Evolutionary conservation across 805 yeast species (phyloP), one percentile per base, ranked within the genome.

Genomic region (Peterozyma toletana): DNA sequence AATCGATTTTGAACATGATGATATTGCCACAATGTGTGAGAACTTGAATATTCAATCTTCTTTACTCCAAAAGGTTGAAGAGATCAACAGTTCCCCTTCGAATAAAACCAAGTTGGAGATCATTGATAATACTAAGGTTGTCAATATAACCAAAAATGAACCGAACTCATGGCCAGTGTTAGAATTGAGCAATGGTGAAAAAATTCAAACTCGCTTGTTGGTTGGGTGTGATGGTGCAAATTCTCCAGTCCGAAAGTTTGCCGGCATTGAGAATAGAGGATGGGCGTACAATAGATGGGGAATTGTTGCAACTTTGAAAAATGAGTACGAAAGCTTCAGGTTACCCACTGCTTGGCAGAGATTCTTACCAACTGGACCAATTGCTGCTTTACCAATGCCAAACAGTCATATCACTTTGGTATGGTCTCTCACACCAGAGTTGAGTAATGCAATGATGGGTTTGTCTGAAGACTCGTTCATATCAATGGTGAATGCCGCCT

Each of bases 211-310:
- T 0, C 71, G 96, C 43, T 68, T 90, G n/a, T 67, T 90, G 16
- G 78, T 93, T 13, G 99, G 99, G 9, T 96, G 96, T 35, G 99
- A 93, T 60, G 99, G 99, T 1, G 88, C 80, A 60, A 87, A 89
- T 60, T 89, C 97, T 1, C 96, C 97, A 0, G 98, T 86, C 5
- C 74, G 97, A 39, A 71, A 75, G 49, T 90, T 75, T 56, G 83
- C 97, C 0, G 80, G 77, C 2, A 89, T 93, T 44, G 82, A 80
- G 56, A 78, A 95, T 2, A 73, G 96, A 39, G 99, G 99, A 13
- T 93, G 98, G 98, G 77, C 76, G 40, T 93, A 93, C 63, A 71
- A 83, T 52, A 73, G 87, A 40, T 86, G 81, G 65, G 99, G 98
- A 1, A 81, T 90, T n/a, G 99, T 93, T 2, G 96, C 93, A 0